Base-by-base conservation (phyloP, 179 eudicot genomes). In the Silene coronaria region DNA sequence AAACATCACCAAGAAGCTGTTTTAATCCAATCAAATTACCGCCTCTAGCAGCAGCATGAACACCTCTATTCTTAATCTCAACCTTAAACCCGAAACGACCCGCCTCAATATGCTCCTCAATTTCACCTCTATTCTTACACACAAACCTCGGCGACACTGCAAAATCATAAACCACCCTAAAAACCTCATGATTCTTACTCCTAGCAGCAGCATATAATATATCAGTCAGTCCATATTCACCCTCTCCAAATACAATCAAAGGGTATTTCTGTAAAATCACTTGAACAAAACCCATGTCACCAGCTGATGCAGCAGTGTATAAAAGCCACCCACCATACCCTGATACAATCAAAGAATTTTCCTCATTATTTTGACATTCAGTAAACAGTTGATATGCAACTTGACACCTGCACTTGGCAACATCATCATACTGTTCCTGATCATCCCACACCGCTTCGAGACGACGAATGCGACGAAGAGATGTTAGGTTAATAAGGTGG, bases 321-420 rank as follows among this genome's bases (percentile, higher is more conserved):
- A 94, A 71, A 28, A 94, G 85, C 98, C 98, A 92, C 7, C 98
- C 98, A 28, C 98, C 98, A 65, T 94, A 94, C 0, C 97, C 98
- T 6, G 84, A 78, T 62, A 82, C 80, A 45, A 94, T 81, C 5
- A 94, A 81, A 7, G 96, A 82, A 48, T 91, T 87, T 12, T 82
- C 62, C 6, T 70, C 79, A 1, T 58, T 83, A 42, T 80, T 87
- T 82, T 87, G 87, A 61, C 92, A 85, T 73, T 94, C 97, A 0
- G 67, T 38, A 28, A 87, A 82, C 22, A 94, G 84, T 62, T 85
- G 85, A 22, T 76, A 76, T 42, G 98, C 96, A 22, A 94, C 89
- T 14, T 79, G 74, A 67, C 89, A 88, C 36, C 98, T 88, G 63
- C 84, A 84, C 70, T 79, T 88, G 73, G 91, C 96, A 11, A 88